Evolutionary conservation across 148 eudicot genomes (phyloP).

Genomic region (Salicornia ramosissima): DNA sequence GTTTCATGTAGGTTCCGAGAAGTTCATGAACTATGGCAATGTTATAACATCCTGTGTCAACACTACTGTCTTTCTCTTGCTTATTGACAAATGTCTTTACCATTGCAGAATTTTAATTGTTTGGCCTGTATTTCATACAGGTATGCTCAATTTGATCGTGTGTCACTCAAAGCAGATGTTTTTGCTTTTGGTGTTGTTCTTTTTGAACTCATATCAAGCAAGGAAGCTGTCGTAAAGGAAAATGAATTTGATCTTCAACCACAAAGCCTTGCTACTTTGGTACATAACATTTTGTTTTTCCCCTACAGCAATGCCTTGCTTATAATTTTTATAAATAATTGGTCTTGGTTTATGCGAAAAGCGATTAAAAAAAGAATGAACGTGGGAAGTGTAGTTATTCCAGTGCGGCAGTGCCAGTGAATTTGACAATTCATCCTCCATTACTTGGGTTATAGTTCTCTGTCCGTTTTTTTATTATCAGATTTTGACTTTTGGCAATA

Average conservation of each 20-base stretch:
- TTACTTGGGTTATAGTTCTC: no score
- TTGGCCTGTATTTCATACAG: conserved; percentile 34
- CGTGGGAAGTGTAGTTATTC: neutral
- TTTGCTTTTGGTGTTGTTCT: conserved; percentile 94
- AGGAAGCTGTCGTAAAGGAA: conserved; percentile 68
- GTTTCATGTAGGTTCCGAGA: no score
- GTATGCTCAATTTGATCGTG: conserved; percentile 81
- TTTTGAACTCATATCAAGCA: conserved; percentile 82
- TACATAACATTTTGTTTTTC: conserved; percentile 14
- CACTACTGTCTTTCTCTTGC: neutral
- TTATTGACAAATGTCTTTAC: neutral
- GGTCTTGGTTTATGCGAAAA: no score
- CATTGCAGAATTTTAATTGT: conserved; percentile 1
- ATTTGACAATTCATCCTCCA: no score
- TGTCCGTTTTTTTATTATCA: no score
- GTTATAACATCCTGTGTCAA: no score
- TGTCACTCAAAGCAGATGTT: conserved; percentile 85
- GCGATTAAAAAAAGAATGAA: no score
- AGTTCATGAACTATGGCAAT: no score
- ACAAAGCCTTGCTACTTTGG: conserved; percentile 67
- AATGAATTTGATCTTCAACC: conserved; percentile 40
- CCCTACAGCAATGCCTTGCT: no score
- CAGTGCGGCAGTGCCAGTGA: neutral
- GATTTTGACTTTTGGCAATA: no score
- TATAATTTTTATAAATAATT: no score